Conservation (phyloP, 441 rosid species). For the Erodium moschatum region DNA sequence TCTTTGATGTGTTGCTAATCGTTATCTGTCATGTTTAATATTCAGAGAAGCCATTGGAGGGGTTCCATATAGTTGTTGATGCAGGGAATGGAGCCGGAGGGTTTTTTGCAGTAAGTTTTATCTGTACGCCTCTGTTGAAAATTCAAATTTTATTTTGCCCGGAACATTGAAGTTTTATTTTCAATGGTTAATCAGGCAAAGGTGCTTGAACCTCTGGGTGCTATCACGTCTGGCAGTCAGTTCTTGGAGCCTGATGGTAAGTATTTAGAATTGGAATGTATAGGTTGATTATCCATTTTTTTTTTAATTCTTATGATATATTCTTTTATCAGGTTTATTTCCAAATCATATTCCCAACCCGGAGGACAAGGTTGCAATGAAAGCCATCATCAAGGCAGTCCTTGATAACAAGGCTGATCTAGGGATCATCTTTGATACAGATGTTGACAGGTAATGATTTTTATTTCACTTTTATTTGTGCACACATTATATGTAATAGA, state of each 20-base stretch:
- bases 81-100: conserved; percentile 99
- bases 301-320: not conserved
- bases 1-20: conserved; percentile 21
- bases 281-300: not conserved
- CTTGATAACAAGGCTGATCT: conserved; percentile 82
- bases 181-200: conserved; percentile 47
- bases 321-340: conserved; percentile 61
- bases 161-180: conserved; percentile 7
- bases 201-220: conserved; percentile 95
- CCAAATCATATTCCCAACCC: conserved; percentile 98
- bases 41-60: conserved; percentile 89
- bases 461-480: conserved; percentile 15
- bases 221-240: conserved; percentile 83
- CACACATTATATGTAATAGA: not conserved
- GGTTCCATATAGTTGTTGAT: conserved; percentile 92
- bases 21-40: conserved; percentile 26
- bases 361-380: conserved; percentile 94
- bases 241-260: conserved; percentile 96
- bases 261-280: conserved; percentile 19
- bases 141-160: not conserved
- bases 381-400: conserved; percentile 75
- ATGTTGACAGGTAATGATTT: conserved; percentile 72
- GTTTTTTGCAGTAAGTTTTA: conserved; percentile 76
- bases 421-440: conserved; percentile 97
- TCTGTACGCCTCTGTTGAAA: conserved; percentile 3